Base-by-base conservation (phyloP, 495 filamentous ascomycete genomes). In the Elasticomyces elasticus region DNA sequence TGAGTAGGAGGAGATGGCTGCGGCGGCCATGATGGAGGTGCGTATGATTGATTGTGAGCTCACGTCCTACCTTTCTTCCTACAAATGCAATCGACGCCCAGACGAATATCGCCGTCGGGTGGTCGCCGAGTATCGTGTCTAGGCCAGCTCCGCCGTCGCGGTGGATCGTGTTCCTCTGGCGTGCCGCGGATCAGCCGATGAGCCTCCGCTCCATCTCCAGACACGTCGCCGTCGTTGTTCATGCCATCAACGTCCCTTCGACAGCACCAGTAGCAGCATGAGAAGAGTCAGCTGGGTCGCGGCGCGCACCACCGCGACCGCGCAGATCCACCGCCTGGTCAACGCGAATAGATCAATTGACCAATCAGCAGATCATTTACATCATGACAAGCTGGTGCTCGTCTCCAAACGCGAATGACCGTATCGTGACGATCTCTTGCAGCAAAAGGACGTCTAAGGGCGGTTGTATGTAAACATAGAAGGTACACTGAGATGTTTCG, bases 11-110 rank as follows among this genome's bases (percentile, higher is more conserved):
- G 13, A 5, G 4, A 37, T 31, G n/a, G 31, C 31, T 51, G 48
- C 48, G 1, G 48, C 27, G 19, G 48, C 48, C 48, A 51, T 51
- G 25, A n/a, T 46, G 35, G 35, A n/a, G n/a, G n/a, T n/a, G n/a
- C n/a, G n/a, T n/a, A n/a, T n/a, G n/a, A n/a, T n/a, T n/a, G n/a
- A n/a, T n/a, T n/a, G n/a, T n/a, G 35, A 40, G 13, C 5, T 15
- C 35, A 5, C 5, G 35, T n/a, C 35, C 35, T 40, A 40, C 35
- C 35, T 40, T 7, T 33, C 30, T 33, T 33, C 30, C 30, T 33
- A 33, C 15, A 33, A 7, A n/a, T n/a, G n/a, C n/a, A n/a, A n/a
- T n/a, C n/a, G n/a, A 7, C 30, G 30, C 30, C 7, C 30, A 33
- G 30, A 33, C 30, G 30, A 15, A 7, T 33, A 33, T 33, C 30